Evolutionary conservation across 345 rosid species (phyloP), one percentile per base, ranked within the genome.

Genomic region (Dovyalis caffra): DNA sequence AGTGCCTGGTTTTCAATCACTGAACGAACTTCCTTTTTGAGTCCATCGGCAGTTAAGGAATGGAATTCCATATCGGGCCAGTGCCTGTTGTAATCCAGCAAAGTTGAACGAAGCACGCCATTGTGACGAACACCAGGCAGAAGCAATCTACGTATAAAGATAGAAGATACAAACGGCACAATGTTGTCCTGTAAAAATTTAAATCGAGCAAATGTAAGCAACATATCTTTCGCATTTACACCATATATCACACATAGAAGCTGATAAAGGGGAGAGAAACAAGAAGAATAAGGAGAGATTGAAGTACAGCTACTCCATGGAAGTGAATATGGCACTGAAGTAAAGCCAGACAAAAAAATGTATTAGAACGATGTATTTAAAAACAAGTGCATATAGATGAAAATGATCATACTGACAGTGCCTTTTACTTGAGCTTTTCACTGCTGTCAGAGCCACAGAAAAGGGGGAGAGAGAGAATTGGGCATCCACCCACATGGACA

Each of bases 1-100:
- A 84, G 12, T 21, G 89, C 99, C 99, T 91, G 93, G 69, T 89
- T 84, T 72, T 92, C 96, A 83, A 93, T 88, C 68, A 95, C 76
- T 63, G 86, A 81, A 82, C 88, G 78, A 65, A 95, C 87, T 82
- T 91, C 99, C 82, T 86, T 90, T 82, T 85, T 91, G 67, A 95
- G 84, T 78, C 90, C 97, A 83, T 87, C 96, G 72, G 84, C 87
- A 70, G 90, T 91, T 79, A 93, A 80, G 57, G 92, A 87, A 77
- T 82, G 91, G 81, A 93, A 91, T 85, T 95, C 99, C 66, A 91
- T 76, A 75, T 90, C 94, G 76, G 88, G 86, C 92, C 90, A 90
- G 71, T 86, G 91, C 84, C 81, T 90, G 76, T 89, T 86, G 79
- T 93, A 88, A 80, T 91, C 95, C 81, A 87, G 79, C 74, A 95